These are phyloP conservation scores for Davidsoniella australis DNA, from an alignment of 2,329 filamentous ascomycete genomes.

Conservation along the genomic window DNA sequence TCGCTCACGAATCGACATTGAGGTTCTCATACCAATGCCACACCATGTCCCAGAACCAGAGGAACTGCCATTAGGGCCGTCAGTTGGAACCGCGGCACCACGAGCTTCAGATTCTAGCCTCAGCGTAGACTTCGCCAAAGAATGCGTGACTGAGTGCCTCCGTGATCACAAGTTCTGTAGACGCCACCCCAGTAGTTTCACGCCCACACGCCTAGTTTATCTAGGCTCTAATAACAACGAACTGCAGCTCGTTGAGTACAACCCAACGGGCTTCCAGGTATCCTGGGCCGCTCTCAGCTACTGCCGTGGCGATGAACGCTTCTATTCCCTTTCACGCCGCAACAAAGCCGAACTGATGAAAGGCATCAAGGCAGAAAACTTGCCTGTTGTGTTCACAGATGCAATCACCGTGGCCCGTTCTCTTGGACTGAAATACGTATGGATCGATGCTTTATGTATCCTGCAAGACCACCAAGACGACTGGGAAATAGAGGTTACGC, in stretches of 20 bases:
- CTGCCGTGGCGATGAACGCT: conserved; percentile 9
- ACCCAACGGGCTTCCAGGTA: conserved; percentile 5
- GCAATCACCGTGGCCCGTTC: conserved; percentile 16
- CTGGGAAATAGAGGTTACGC: conserved; percentile 13
- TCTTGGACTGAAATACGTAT: conserved; percentile 17
- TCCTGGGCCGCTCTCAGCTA: conserved; percentile 13
- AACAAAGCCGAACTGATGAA: conserved; percentile 9
- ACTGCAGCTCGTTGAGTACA: conserved; percentile 9
- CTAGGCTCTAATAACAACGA: conserved; percentile 4
- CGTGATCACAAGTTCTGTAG: conserved; percentile 10
- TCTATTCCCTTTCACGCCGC: conserved; percentile 7
- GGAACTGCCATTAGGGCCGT: conserved; percentile 6
- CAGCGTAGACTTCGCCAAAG: conserved; percentile 2
- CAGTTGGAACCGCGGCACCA: conserved; percentile 11
- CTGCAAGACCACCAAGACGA: conserved; percentile 16
- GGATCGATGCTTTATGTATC: conserved; percentile 21
- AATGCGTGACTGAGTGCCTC: conserved; percentile 9
- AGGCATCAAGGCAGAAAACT: conserved; percentile 1
- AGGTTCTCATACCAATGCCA: conserved; percentile 9
- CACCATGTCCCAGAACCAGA: conserved; percentile 6
- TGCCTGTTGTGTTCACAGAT: conserved; percentile 17
- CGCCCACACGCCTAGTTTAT: conserved; percentile 9
- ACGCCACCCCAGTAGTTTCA: conserved; percentile 4
- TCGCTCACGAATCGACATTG: conserved; percentile 10
- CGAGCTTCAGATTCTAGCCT: conserved; percentile 10